These are phyloP conservation scores for Saccharomycopsis vini DNA, from an alignment of 805 yeast genomes.

Conservation along the genomic window DNA sequence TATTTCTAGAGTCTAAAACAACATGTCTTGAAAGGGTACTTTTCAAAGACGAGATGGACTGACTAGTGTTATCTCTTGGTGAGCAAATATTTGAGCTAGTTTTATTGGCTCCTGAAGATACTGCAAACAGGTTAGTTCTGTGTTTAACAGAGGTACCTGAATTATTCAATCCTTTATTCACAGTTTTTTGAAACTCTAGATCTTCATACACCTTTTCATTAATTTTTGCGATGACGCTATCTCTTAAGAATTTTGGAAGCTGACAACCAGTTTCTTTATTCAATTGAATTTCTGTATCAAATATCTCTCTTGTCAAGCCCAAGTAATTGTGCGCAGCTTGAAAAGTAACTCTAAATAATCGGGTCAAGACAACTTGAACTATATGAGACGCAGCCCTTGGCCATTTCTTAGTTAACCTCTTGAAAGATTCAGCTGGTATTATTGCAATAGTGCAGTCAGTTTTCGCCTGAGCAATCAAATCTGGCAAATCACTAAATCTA, in stretches of 20 bases:
- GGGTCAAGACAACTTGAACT: slow-evolving; percentile 81
- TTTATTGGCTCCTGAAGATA: no score
- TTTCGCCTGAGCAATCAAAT: slow-evolving; percentile 66
- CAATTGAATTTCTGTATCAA: slow-evolving; percentile 61
- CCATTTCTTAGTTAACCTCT: slow-evolving; percentile 57
- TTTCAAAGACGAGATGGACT: background rate
- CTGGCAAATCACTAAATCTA: slow-evolving; percentile 22
- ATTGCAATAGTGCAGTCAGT: slow-evolving; percentile 79
- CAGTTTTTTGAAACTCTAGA: background rate
- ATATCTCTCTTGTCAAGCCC: slow-evolving; percentile 74
- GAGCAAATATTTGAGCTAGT: no score
- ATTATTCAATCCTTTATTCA: no score
- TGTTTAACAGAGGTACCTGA: no score
- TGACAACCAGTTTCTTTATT: slow-evolving; percentile 41
- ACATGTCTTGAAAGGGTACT: slow-evolving; percentile 36
- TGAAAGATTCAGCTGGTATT: slow-evolving; percentile 79
- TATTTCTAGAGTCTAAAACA: slow-evolving; percentile 43
- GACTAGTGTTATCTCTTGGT: no score
- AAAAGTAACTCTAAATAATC: slow-evolving; percentile 83
- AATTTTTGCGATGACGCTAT: slow-evolving; percentile 42
- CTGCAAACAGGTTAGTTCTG: no score
- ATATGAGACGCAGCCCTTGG: slow-evolving; percentile 91
- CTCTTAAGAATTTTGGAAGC: slow-evolving; percentile 58
- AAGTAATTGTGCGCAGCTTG: slow-evolving; percentile 83
- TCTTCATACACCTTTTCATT: slow-evolving; percentile 19